Base-by-base conservation (phyloP, 495 filamentous ascomycete genomes). In the Talaromyces stipitatus region DNA sequence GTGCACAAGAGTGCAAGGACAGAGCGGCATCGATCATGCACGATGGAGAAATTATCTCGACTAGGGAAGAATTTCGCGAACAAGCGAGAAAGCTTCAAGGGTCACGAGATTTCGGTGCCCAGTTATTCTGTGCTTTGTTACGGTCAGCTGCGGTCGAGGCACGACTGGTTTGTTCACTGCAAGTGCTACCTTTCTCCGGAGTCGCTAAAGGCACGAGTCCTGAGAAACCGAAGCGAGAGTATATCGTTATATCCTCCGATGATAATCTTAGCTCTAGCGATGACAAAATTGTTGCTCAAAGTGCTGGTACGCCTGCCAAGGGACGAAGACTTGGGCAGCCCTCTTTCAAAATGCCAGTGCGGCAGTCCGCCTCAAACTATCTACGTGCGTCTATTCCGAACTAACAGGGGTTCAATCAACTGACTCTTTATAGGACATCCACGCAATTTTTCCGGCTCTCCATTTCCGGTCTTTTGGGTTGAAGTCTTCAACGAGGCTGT, bases 111-210 rank as follows among this genome's bases (percentile, higher is more conserved):
- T 78, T 94, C 29, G 94, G 92, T 12, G 86, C 90, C 18, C 91
- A 96, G 67, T 68, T 99, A 3, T 95, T 92, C 57, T 97, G 94
- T 70, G 86, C 90, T 7, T 66, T 97, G 23, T 77, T 99, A 10
- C 84, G 94, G 8, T 81, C 82, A 27, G 82, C 78, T 27, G 91
- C 87, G 6, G 83, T 97, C 2, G 84, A 90, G 59, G 81, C 91
- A n/a, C 82, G 94, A 14, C 79, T 99, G 2, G 88, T 97, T 1
- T 97, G 92, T 70, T 99, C 95, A 8, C 77, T 99, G 11, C 92
- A 97, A 62, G 80, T 85, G 0, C 76, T 99, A 3, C 76, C 89
- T 2, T 92, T 94, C 61, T 78, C 76, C 22, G 78, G 85, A 1
- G 78, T 78, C 1, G 75, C 79, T 0, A 86, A 82, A 59, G 70